Percentiles rank a stretch among this genome's conserved stretches.
These are phyloP conservation scores for Solanum tarapatanum DNA, from an alignment of 257 asterid species.

Conservation along the genomic window DNA sequence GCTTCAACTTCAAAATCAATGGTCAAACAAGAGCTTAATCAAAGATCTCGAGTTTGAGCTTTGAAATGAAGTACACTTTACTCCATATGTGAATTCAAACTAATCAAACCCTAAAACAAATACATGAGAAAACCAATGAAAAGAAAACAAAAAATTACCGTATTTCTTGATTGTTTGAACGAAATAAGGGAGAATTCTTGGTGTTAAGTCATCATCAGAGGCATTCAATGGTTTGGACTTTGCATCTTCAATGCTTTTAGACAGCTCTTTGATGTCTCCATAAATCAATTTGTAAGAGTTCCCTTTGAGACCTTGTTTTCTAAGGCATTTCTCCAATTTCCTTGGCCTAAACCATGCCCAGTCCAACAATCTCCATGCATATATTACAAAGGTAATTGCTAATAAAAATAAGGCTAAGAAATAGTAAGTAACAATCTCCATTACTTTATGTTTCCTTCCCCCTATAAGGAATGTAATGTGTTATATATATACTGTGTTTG, in stretches of 20 bases:
- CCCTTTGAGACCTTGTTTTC: neutral
- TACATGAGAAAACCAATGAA: neutral
- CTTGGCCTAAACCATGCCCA: no score
- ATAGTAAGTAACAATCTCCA: neutral
- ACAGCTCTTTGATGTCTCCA: constrained; percentile 25
- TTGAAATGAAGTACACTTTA: neutral
- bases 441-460: neutral
- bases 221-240: constrained; percentile 18
- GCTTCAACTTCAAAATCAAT: neutral
- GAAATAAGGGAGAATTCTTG: constrained; percentile 16
- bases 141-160: constrained; percentile 4
- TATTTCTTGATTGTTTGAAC: constrained; percentile 7
- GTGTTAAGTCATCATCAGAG: constrained; percentile 19
- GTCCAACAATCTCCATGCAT: no score
- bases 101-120: neutral
- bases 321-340: constrained; percentile 8
- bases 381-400: no score
- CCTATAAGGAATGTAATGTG: neutral
- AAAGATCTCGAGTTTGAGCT: neutral
- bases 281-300: neutral
- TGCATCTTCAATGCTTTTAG: constrained; percentile 6
- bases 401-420: no score
- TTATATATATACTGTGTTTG: no score
- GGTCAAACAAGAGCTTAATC: neutral
- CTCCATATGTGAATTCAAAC: neutral